These are phyloP conservation scores for Eimeria acervulina DNA, from an alignment of 169 alveolate species.

Conservation along the genomic window DNA sequence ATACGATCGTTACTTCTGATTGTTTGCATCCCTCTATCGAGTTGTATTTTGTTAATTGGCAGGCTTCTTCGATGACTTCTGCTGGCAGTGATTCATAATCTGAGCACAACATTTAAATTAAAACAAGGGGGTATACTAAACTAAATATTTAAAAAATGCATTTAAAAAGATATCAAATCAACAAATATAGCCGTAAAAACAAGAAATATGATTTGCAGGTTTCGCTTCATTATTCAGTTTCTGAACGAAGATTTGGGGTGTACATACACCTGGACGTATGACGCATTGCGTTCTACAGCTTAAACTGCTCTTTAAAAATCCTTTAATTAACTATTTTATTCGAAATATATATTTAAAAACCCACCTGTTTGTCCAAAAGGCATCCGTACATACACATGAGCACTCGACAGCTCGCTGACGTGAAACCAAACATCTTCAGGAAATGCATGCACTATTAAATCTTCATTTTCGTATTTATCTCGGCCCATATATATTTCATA, in stretches of 20 bases:
- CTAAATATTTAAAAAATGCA: background rate
- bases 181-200: background rate
- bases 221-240: background rate
- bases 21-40: conserved; percentile 87
- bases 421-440: conserved; percentile 94
- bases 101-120: background rate
- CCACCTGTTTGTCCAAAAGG: conserved; percentile 75
- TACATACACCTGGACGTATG: background rate
- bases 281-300: no score
- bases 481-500: conserved; percentile 87
- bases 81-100: conserved; percentile 58
- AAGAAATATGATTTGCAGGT: background rate
- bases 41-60: conserved; percentile 86
- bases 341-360: background rate
- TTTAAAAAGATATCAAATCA: background rate
- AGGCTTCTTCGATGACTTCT: conserved; percentile 84
- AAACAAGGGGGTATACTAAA: background rate
- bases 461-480: conserved; percentile 94
- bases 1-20: conserved; percentile 86
- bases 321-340: background rate
- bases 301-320: no score
- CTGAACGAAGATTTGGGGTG: background rate
- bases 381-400: conserved; percentile 91
- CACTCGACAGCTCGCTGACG: conserved; percentile 91
- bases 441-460: conserved; percentile 89